Evolutionary conservation across 768 basidiomycete species (phyloP), one percentile per base, ranked within the genome.

Genomic region (Mycena chlorophos): DNA sequence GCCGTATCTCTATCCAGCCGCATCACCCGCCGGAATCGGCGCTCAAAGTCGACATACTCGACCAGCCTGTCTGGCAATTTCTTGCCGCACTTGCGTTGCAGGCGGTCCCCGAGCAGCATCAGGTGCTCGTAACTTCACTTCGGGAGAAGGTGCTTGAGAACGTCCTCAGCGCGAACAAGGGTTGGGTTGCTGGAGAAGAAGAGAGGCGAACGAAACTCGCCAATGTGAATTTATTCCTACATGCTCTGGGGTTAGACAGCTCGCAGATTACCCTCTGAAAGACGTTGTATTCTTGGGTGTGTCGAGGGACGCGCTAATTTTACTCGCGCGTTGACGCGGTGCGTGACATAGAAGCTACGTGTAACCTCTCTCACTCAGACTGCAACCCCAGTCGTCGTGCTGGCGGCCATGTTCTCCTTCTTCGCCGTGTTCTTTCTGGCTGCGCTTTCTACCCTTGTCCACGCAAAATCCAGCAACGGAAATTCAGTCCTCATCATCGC

Each of bases 31-130:
- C 52, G 19, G 59, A 59, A 37, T 46, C 51, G 13, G 66, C 69
- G 25, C 69, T 74, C 17, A 73, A 78, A 1, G 78, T 80, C 28
- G 89, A 90, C 67, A 77, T 81, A 55, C 78, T 89, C 52, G 93
- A 96, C 72, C 89, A 91, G 69, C 91, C 89, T 14, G 90, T 93
- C n/a, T 97, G 94, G 94, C 88, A 91, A 68, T 91, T 94, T 78
- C 81, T 97, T 30, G 91, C 94, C 5, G 86, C 92, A 2, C 73
- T 98, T 48, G 95, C 94, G 2, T 78, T 95, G 37, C 88, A 89
- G 61, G 90, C 93, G 13, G 83, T 84, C 46, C 78, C 84, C 39
- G 88, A 93, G 62, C 93, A 99, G 69, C 96, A 98, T 68, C 89
- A 91, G 60, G 75, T 84, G 42, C 80, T 99, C 45, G 95, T 99